phyloP scores from a whole-genome alignment of 1,139 yeast genomes.

The Debaryomyces psychrophilus region DNA sequence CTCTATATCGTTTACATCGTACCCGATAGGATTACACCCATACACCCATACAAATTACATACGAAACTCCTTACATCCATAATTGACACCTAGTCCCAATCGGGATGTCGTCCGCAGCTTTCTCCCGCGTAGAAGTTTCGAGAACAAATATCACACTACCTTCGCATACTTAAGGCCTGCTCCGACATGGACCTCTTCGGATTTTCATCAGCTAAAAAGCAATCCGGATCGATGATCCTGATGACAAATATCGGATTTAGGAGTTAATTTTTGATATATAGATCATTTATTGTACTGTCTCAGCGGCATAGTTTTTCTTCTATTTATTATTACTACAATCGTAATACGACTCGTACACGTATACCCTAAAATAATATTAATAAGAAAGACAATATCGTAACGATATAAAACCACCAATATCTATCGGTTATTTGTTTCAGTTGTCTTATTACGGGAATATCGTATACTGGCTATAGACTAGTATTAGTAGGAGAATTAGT shows the following conservation, averaged over 20 bases:
- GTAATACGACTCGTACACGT: neutral
- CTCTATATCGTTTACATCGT: too few relatives aligned
- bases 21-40: neutral
- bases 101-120: neutral
- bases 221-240: constrained; percentile 3
- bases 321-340: neutral
- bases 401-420: neutral
- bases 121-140: neutral
- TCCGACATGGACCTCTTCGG: constrained; percentile 5
- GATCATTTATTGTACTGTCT: constrained; percentile 1
- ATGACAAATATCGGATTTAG: constrained; percentile 5
- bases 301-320: neutral
- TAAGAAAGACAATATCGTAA: neutral
- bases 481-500: constrained; percentile 2
- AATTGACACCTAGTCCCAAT: neutral
- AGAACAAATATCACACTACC: constrained; percentile 3
- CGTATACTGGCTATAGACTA: neutral
- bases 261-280: constrained; percentile 1
- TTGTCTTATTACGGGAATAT: neutral
- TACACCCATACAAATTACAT: neutral
- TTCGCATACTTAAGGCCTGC: neutral
- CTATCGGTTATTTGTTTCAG: neutral
- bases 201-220: neutral
- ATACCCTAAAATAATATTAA: neutral
- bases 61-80: neutral